Conservation (phyloP, 805 yeast species). For the Wickerhamomyces canadensis region DNA sequence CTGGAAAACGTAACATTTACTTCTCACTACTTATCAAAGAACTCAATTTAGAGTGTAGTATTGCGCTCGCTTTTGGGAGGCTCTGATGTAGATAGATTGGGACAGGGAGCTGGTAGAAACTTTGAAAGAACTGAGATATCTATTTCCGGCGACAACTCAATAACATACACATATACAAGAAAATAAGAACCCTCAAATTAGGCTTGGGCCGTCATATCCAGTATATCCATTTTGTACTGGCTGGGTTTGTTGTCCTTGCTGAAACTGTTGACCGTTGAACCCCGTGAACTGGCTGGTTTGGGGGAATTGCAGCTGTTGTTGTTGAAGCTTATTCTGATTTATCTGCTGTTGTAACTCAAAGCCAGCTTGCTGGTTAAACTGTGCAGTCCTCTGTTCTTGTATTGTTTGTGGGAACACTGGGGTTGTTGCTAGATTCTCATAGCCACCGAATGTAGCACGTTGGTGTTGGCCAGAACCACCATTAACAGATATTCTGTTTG, state of each 20-base stretch:
- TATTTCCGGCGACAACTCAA: too few relatives aligned
- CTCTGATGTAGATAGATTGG: too few relatives aligned
- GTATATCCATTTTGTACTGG: too few relatives aligned
- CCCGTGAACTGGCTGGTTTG: conserved; percentile 10
- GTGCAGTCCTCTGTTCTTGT: conserved; percentile 31
- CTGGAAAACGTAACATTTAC: too few relatives aligned
- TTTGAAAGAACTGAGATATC: too few relatives aligned
- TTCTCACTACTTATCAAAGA: too few relatives aligned
- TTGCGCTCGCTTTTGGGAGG: too few relatives aligned
- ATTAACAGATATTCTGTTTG: conserved; percentile 26
- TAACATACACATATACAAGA: too few relatives aligned
- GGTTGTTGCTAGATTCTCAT: conserved; percentile 57
- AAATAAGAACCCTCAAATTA: conserved; percentile 4
- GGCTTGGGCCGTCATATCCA: conserved; percentile 8
- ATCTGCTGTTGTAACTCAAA: conserved; percentile 27
- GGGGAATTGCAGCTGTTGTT: conserved; percentile 22
- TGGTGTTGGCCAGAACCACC: too few relatives aligned
- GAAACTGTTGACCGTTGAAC: conserved; percentile 7
- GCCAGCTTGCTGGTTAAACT: conserved; percentile 34
- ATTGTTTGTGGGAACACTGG: conserved; percentile 69
- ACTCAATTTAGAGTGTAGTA: too few relatives aligned
- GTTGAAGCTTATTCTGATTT: conserved; percentile 17
- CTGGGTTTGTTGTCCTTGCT: neutral
- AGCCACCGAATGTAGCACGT: conserved; percentile 64
- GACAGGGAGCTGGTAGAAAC: too few relatives aligned